A percentile compares a stretch with the other conserved stretches of the same genome.
phyloP scores from a whole-genome alignment of 306 rosid genomes.

The Pyrus bretschneideri region DNA sequence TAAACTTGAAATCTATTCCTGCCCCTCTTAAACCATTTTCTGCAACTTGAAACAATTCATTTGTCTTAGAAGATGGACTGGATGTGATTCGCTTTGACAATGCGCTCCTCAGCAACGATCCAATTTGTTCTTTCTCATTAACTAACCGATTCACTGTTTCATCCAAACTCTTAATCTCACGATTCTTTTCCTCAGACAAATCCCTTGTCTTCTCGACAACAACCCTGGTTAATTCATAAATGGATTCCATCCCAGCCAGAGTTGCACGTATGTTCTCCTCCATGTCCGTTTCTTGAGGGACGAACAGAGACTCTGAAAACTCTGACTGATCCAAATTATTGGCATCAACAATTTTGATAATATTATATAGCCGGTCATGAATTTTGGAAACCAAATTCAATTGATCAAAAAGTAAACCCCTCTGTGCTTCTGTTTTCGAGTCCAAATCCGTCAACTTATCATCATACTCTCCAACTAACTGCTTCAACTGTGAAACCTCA shows the following conservation, averaged over 20 bases:
- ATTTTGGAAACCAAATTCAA: slow-evolving; percentile 66
- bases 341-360: slow-evolving; percentile 51
- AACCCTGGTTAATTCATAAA: slow-evolving; percentile 51
- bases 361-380: slow-evolving; percentile 63
- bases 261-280: slow-evolving; percentile 84
- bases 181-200: slow-evolving; percentile 57
- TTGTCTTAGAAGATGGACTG: slow-evolving; percentile 49
- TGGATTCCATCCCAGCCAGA: slow-evolving; percentile 92
- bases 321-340: slow-evolving; percentile 60
- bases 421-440: slow-evolving; percentile 45
- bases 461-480: slow-evolving; percentile 51
- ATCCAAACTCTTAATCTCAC: slow-evolving; percentile 56
- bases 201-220: slow-evolving; percentile 59
- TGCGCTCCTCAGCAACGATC: slow-evolving; percentile 81
- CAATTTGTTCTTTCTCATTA: slow-evolving; percentile 88
- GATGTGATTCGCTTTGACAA: slow-evolving; percentile 57
- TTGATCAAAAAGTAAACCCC: slow-evolving; percentile 77
- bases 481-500: slow-evolving; percentile 56
- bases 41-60: slow-evolving; percentile 67
- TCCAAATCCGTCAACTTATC: slow-evolving; percentile 54
- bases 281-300: slow-evolving; percentile 80
- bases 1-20: slow-evolving; percentile 83
- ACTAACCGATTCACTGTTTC: slow-evolving; percentile 57
- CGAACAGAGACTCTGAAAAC: slow-evolving; percentile 57
- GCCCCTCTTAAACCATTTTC: slow-evolving; percentile 87